Conservation (phyloP, 148 eudicot genomes). For the Beta vulgaris region DNA sequence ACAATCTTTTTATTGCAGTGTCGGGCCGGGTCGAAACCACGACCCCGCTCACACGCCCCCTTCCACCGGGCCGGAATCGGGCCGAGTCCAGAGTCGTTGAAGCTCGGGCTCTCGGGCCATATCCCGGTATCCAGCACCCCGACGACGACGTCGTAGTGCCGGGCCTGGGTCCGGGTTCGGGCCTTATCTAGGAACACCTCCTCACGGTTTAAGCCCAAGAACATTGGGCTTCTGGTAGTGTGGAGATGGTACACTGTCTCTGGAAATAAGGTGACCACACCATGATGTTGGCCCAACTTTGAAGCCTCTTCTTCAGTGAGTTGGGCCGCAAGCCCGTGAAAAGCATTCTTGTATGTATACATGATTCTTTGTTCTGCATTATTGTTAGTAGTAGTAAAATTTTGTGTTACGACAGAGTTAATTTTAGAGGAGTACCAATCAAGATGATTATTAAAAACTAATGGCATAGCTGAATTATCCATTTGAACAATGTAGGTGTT, state of each 20-base stretch:
- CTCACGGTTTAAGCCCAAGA: slow-evolving; percentile 57
- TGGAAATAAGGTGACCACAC: slow-evolving; percentile 53
- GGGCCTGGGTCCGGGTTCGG: slow-evolving; percentile 21
- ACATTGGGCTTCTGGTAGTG: slow-evolving; percentile 79
- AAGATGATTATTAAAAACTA: slow-evolving; percentile 43
- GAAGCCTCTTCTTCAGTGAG: slow-evolving; percentile 55
- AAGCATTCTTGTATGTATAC: slow-evolving; percentile 66
- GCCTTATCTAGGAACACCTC: slow-evolving; percentile 22
- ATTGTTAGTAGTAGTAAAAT: slow-evolving; percentile 4
- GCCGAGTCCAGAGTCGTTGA: slow-evolving; percentile 60
- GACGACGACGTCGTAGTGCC: slow-evolving; percentile 58
- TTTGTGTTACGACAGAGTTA: slow-evolving; percentile 32
- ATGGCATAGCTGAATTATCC: slow-evolving; percentile 64
- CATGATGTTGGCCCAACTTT: slow-evolving; percentile 30
- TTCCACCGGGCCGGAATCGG: slow-evolving; percentile 63
- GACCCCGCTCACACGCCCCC: slow-evolving; percentile 69
- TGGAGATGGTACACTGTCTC: slow-evolving; percentile 61
- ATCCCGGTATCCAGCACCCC: slow-evolving; percentile 92
- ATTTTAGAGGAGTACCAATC: slow-evolving; percentile 73
- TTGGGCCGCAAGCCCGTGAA: slow-evolving; percentile 79
- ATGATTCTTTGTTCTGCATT: slow-evolving; percentile 33
- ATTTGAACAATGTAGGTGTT: slow-evolving; percentile 76
- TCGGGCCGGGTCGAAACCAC: slow-evolving; percentile 42
- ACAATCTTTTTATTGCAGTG: slow-evolving; percentile 70
- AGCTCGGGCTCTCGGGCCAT: slow-evolving; percentile 95